A percentile compares a stretch with the other conserved stretches of the same genome.
Conservation (phyloP, 2,329 filamentous ascomycete genomes). For the Xylariaceae sp. region DNA sequence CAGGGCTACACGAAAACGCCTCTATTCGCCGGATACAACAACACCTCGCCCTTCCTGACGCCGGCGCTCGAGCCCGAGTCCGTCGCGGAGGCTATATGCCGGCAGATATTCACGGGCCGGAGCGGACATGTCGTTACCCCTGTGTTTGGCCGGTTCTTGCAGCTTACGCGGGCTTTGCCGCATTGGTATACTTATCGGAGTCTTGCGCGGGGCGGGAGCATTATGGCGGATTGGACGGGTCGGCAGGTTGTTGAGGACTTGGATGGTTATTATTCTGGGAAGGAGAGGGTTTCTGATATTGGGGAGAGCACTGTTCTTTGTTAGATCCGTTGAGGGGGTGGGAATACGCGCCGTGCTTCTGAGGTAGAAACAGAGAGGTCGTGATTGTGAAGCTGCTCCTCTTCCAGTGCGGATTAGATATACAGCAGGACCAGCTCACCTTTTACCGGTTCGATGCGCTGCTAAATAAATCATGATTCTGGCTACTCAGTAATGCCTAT, state of each 20-base stretch:
- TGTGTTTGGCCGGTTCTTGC: slow-evolving; percentile 37
- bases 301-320: slow-evolving; percentile 15
- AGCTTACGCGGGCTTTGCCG: slow-evolving; percentile 51
- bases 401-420: too few species aligned
- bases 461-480: too few species aligned
- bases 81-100: slow-evolving; percentile 60
- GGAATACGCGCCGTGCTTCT: too few species aligned
- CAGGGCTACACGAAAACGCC: slow-evolving; percentile 59
- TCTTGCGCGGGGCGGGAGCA: slow-evolving; percentile 40
- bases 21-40: slow-evolving; percentile 55
- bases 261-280: slow-evolving; percentile 36
- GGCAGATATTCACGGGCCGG: slow-evolving; percentile 53
- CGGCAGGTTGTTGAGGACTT: slow-evolving; percentile 47
- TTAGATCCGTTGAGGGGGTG: background rate
- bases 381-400: too few species aligned
- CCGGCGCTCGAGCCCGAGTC: slow-evolving; percentile 56
- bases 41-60: slow-evolving; percentile 47
- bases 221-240: slow-evolving; percentile 44
- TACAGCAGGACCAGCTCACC: too few species aligned
- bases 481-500: too few species aligned
- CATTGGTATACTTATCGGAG: slow-evolving; percentile 58
- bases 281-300: slow-evolving; percentile 12
- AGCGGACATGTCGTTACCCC: slow-evolving; percentile 57
- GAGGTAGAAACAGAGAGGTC: too few species aligned
- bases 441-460: too few species aligned